phyloP scores from a whole-genome alignment of 1,284 basidiomycete species.

The Malassezia caprae region DNA sequence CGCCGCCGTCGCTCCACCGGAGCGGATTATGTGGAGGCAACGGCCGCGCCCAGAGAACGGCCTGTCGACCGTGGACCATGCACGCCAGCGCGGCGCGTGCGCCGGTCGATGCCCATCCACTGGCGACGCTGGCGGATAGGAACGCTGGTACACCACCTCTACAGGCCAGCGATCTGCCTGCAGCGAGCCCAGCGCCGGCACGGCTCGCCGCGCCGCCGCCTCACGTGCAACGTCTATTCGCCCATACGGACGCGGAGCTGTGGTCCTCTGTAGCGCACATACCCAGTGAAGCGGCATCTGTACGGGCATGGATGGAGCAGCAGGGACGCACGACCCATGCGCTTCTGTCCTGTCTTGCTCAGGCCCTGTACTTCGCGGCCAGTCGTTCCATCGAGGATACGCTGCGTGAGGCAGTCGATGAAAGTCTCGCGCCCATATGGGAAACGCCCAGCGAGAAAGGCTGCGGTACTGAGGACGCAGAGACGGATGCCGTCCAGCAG shows the following conservation, averaged over 20 bases:
- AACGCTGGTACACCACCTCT: background rate
- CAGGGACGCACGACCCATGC: background rate
- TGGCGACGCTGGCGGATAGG: background rate
- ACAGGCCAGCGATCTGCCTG: background rate
- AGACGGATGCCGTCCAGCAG: background rate
- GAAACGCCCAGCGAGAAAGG: background rate
- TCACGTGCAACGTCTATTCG: background rate
- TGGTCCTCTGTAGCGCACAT: conserved; percentile 7
- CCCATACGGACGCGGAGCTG: background rate
- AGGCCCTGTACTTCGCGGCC: background rate
- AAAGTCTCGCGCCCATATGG: background rate
- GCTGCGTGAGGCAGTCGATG: background rate
- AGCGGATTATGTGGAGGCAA: background rate
- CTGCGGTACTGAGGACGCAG: background rate
- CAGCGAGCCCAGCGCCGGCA: background rate
- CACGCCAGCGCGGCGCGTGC: background rate
- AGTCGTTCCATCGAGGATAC: background rate
- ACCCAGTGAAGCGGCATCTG: conserved; percentile 1
- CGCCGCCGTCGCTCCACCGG: background rate
- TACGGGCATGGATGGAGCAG: background rate
- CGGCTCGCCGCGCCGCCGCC: background rate
- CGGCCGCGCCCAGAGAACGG: background rate
- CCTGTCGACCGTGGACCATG: background rate
- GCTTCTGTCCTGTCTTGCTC: background rate
- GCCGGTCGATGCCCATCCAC: background rate